Conservation (phyloP, 192 early-diverging fungal genomes). For the Backusella circina region DNA sequence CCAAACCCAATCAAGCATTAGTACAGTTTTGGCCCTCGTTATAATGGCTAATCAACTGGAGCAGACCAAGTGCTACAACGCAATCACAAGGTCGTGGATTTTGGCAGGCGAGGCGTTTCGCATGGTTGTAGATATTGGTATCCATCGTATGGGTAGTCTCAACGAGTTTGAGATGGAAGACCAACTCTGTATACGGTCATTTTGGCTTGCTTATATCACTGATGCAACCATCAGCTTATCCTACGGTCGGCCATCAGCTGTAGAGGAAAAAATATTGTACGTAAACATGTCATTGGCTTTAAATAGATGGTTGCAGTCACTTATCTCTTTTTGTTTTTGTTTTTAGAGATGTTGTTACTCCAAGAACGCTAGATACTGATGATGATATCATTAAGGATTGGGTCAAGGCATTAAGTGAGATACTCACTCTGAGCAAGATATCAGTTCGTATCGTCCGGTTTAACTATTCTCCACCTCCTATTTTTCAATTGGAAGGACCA, state of each 20-base stretch:
- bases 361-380: background rate
- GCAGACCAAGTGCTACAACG: slow-evolving; percentile 37
- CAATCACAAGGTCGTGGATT: slow-evolving; percentile 58
- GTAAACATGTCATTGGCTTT: background rate
- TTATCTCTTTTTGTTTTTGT: background rate
- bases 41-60: slow-evolving; percentile 61
- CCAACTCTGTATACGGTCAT: slow-evolving; percentile 57
- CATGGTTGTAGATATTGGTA: slow-evolving; percentile 70
- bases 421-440: background rate
- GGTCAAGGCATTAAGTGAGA: background rate
- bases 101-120: slow-evolving; percentile 64
- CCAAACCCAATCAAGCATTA: slow-evolving; percentile 45
- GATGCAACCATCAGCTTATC: slow-evolving; percentile 61
- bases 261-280: slow-evolving; percentile 42
- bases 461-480: background rate
- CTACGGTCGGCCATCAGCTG: slow-evolving; percentile 51
- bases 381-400: background rate
- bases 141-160: slow-evolving; percentile 43
- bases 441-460: background rate
- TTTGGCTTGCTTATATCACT: slow-evolving; percentile 67
- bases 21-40: slow-evolving; percentile 55
- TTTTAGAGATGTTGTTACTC: background rate
- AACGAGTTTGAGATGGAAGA: background rate
- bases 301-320: too few relatives aligned
- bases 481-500: background rate